Conservation (phyloP, 129 eudicot genomes). For the Flaveria bidentis region DNA sequence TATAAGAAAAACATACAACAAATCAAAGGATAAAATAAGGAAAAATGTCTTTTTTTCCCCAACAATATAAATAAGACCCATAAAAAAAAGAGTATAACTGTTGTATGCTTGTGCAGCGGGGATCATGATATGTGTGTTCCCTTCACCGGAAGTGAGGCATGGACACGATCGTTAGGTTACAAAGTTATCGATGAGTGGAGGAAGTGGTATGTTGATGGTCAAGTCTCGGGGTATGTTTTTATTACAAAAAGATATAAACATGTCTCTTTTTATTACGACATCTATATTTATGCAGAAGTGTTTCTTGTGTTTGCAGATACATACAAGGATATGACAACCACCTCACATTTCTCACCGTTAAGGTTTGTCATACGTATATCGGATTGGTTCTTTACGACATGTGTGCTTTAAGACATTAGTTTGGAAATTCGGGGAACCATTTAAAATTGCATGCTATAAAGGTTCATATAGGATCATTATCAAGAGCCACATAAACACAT, state of each 20-base stretch:
- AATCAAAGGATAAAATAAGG: neutral
- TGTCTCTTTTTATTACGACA: neutral
- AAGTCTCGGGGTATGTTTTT: constrained; percentile 80
- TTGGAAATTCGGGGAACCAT: neutral
- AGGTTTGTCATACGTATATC: constrained; percentile 47
- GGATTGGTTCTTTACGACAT: constrained; percentile 2
- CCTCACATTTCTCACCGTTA: constrained; percentile 76
- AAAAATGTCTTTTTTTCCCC: too few species aligned
- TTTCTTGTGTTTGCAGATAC: constrained; percentile 45
- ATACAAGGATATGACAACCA: constrained; percentile 68
- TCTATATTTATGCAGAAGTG: neutral
- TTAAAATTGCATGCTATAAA: neutral
- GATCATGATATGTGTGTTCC: constrained; percentile 99
- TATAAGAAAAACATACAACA: neutral
- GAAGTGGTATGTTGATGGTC: constrained; percentile 72
- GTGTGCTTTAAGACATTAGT: neutral
- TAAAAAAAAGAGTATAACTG: neutral
- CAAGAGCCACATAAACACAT: neutral
- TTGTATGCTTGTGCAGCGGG: constrained; percentile 53
- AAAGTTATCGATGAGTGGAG: constrained; percentile 77
- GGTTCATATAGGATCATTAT: neutral
- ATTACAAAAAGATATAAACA: neutral
- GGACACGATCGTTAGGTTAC: constrained; percentile 91
- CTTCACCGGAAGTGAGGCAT: constrained; percentile 87
- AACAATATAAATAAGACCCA: neutral